Evolutionary conservation across 805 yeast genomes (phyloP).

Genomic region (Candida vaughaniae): DNA sequence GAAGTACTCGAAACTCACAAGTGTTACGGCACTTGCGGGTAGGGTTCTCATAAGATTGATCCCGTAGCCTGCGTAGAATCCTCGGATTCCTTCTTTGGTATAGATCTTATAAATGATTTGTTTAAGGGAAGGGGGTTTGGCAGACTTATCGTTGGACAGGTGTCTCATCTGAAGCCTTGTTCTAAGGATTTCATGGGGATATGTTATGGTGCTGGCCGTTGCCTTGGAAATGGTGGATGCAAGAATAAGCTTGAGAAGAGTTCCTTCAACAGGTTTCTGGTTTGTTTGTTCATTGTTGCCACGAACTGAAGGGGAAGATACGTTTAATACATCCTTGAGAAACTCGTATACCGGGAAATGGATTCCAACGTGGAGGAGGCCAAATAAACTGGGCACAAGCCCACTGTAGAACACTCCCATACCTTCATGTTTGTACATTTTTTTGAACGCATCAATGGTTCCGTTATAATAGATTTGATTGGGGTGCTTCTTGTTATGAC

Average conservation of each 20-base stretch:
- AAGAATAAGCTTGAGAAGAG: conserved; percentile 19
- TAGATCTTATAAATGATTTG: conserved; percentile 43
- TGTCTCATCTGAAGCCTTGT: conserved; percentile 80
- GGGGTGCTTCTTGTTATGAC: conserved; percentile 31
- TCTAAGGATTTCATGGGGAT: conserved; percentile 93
- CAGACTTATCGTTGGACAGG: not conserved
- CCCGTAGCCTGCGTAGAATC: conserved; percentile 86
- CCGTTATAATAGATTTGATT: conserved; percentile 56
- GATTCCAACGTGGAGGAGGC: conserved; percentile 89
- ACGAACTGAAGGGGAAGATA: conserved; percentile 10
- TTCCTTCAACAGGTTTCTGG: not conserved
- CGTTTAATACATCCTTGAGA: conserved; percentile 54
- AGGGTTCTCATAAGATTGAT: conserved; percentile 87
- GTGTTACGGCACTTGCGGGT: conserved; percentile 93
- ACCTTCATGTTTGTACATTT: conserved; percentile 82
- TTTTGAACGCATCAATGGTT: conserved; percentile 78
- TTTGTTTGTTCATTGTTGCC: no score
- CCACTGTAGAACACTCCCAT: conserved; percentile 82
- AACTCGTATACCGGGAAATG: conserved; percentile 94
- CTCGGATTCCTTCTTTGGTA: conserved; percentile 69
- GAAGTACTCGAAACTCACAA: conserved; percentile 86
- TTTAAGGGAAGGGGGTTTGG: conserved; percentile 19
- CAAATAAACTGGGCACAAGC: conserved; percentile 83
- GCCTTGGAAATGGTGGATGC: conserved; percentile 85
- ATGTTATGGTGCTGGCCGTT: conserved; percentile 84